Conservation (phyloP, 352 stramenopile species). For the Phytophthora megakarya region DNA sequence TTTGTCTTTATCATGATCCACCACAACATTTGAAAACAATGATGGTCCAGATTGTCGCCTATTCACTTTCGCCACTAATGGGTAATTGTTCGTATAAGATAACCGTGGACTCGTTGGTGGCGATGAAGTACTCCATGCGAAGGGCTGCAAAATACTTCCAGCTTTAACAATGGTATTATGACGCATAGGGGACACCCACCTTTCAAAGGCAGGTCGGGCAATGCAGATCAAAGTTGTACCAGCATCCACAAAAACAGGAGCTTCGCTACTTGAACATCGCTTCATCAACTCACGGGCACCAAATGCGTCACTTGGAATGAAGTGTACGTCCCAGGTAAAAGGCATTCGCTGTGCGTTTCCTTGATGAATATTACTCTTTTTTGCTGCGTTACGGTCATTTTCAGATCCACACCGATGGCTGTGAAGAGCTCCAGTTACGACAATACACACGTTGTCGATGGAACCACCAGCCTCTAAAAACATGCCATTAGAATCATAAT, state of each 20-base stretch:
- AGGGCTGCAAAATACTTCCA: slow-evolving; percentile 44
- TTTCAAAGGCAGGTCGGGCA: slow-evolving; percentile 38
- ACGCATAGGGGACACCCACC: slow-evolving; percentile 46
- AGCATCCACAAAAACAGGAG: slow-evolving; percentile 34
- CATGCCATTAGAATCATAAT: slow-evolving; percentile 21
- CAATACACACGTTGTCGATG: slow-evolving; percentile 40
- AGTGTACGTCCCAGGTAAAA: slow-evolving; percentile 6
- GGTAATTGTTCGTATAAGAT: slow-evolving; percentile 9
- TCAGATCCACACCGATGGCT: slow-evolving; percentile 14
- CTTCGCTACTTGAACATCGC: not conserved
- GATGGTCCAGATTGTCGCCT: slow-evolving; percentile 31
- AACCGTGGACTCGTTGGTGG: slow-evolving; percentile 9
- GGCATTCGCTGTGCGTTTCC: slow-evolving; percentile 7
- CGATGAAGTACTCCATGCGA: slow-evolving; percentile 24
- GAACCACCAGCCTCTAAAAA: slow-evolving; percentile 29
- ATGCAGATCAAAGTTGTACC: slow-evolving; percentile 50
- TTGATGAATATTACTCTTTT: slow-evolving; percentile 10
- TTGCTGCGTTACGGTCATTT: not conserved
- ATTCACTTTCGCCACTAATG: slow-evolving; percentile 12
- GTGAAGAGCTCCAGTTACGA: slow-evolving; percentile 40
- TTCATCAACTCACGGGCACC: slow-evolving; percentile 39
- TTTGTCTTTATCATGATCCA: slow-evolving; percentile 4
- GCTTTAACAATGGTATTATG: slow-evolving; percentile 43
- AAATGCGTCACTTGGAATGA: slow-evolving; percentile 46
- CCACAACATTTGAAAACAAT: slow-evolving; percentile 9